Evolutionary conservation across 2,329 filamentous ascomycete species (phyloP).

Genomic region (Knufia fluminis): DNA sequence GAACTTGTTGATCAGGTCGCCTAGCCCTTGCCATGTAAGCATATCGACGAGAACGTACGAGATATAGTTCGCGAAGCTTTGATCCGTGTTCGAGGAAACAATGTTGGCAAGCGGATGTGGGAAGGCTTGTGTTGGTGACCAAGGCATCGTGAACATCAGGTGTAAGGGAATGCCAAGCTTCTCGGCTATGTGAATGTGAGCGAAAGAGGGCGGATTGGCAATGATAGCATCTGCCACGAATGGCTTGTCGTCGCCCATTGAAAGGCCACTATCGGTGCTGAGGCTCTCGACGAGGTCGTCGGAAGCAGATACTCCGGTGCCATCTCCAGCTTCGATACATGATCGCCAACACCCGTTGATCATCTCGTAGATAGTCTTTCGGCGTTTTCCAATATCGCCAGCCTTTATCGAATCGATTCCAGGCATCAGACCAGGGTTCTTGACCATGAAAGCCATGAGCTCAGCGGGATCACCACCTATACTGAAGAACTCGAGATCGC

Average conservation of each 20-base stretch:
- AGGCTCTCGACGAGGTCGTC: slow-evolving; percentile 43
- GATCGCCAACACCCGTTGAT: slow-evolving; percentile 80
- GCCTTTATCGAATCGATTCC: slow-evolving; percentile 66
- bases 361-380: slow-evolving; percentile 67
- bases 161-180: slow-evolving; percentile 67
- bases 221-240: slow-evolving; percentile 88
- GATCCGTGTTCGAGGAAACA: slow-evolving; percentile 64
- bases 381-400: slow-evolving; percentile 66
- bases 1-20: slow-evolving; percentile 85
- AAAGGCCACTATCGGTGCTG: slow-evolving; percentile 28
- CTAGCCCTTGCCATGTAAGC: slow-evolving; percentile 86
- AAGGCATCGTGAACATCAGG: slow-evolving; percentile 94
- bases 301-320: slow-evolving; percentile 43
- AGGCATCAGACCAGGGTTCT: slow-evolving; percentile 77
- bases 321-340: slow-evolving; percentile 70
- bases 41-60: slow-evolving; percentile 80
- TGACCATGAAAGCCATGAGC: slow-evolving; percentile 85
- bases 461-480: slow-evolving; percentile 69
- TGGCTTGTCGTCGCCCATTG: slow-evolving; percentile 43
- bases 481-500: slow-evolving; percentile 64
- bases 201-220: slow-evolving; percentile 70
- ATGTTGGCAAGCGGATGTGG: slow-evolving; percentile 81
- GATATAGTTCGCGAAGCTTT: slow-evolving; percentile 69
- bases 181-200: slow-evolving; percentile 71
- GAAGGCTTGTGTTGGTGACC: slow-evolving; percentile 76